Conservation (phyloP, 176 grass and related monocot species). For the Dendrocalamus sinicus region DNA sequence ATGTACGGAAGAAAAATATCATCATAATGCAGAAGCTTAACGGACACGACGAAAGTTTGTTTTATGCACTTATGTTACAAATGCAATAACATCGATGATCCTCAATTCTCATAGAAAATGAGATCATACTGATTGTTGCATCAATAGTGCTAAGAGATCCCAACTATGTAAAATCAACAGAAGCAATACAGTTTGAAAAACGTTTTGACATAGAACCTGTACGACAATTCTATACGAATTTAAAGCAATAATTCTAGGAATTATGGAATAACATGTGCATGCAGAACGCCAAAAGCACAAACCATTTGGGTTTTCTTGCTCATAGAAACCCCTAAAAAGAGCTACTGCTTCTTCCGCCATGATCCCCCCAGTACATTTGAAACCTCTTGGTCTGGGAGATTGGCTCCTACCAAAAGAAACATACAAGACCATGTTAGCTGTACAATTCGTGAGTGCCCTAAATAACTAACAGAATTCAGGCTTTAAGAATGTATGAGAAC, state of each 20-base stretch:
- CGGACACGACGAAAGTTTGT: neutral
- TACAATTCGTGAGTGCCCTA: neutral
- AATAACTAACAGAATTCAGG: neutral
- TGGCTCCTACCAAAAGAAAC: slow-evolving; percentile 44
- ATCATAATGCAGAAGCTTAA: slow-evolving; percentile 18
- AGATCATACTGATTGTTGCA: neutral
- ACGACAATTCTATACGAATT: neutral
- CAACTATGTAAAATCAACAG: slow-evolving; percentile 7
- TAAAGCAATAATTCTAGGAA: slow-evolving; percentile 10
- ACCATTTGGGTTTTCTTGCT: slow-evolving; percentile 98
- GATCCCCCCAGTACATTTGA: slow-evolving; percentile 74
- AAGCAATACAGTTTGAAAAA: neutral
- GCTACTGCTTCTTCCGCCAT: slow-evolving; percentile 84
- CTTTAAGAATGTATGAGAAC: slow-evolving; percentile 20
- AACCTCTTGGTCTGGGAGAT: slow-evolving; percentile 57
- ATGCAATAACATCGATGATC: slow-evolving; percentile 4
- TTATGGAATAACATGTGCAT: neutral
- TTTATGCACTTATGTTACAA: neutral
- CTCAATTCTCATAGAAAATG: neutral
- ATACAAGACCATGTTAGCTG: neutral
- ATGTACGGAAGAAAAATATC: slow-evolving; percentile 20
- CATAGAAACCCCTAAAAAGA: slow-evolving; percentile 87
- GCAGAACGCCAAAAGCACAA: slow-evolving; percentile 9
- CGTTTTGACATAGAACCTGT: neutral
- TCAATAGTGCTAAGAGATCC: neutral